A percentile compares a stretch with the other conserved stretches of the same genome.
Evolutionary conservation across 1,284 basidiomycete genomes (phyloP).

Genomic region (Wallemia mellicola): DNA sequence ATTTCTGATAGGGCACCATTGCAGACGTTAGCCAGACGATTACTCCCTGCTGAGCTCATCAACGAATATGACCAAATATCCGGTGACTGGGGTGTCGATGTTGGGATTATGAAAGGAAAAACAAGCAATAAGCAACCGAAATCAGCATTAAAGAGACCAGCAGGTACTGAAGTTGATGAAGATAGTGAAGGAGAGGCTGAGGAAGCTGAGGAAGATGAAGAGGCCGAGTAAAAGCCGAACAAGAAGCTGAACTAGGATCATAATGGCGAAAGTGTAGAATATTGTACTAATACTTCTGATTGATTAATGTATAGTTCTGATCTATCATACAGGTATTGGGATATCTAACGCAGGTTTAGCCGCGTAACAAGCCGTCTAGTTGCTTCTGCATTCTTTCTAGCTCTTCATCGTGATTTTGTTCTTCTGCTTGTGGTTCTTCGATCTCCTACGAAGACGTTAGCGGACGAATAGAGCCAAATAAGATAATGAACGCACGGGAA

Average conservation of each 20-base stretch:
- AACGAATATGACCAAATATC: neutral
- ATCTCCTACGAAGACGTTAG: neutral
- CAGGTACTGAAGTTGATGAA: neutral
- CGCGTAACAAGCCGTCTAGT: constrained; percentile 50
- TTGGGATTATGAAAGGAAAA: neutral
- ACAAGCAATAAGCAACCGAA: neutral
- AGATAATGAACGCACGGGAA: constrained; percentile 32
- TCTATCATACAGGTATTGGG: too few relatives aligned
- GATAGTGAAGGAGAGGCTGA: neutral
- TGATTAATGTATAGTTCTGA: too few relatives aligned
- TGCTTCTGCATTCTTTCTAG: constrained; percentile 66
- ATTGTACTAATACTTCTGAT: too few relatives aligned
- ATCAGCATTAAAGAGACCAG: too few relatives aligned
- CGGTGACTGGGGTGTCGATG: too few relatives aligned
- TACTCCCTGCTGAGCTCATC: neutral
- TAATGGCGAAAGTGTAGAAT: too few relatives aligned
- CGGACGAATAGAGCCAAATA: neutral
- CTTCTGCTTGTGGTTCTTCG: constrained; percentile 15
- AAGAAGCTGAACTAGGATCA: too few relatives aligned
- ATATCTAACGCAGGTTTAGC: constrained; percentile 15
- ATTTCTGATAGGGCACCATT: neutral
- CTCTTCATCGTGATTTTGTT: constrained; percentile 32
- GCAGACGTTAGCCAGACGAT: neutral
- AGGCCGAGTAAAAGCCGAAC: too few relatives aligned
- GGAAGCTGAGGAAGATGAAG: neutral